phyloP scores from a whole-genome alignment of 139 green algal genomes.

The Spirogloea muscicola region DNA sequence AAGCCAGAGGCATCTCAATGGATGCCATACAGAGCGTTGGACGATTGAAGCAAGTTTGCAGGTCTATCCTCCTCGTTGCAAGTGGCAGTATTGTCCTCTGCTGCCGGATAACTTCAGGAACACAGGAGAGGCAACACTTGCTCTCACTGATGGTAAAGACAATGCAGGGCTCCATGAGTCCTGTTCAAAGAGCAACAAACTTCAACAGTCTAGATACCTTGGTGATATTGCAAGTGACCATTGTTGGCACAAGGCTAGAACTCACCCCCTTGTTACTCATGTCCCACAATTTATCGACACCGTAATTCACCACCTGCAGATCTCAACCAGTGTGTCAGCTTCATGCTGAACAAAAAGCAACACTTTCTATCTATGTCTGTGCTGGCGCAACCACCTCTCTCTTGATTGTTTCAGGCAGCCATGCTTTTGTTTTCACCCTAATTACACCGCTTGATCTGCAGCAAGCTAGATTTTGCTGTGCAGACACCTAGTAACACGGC shows the following conservation, averaged over 20 bases:
- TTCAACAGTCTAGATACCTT: background rate
- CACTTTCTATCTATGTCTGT: background rate
- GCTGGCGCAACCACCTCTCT: background rate
- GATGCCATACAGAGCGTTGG: background rate
- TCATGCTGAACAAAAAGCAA: slow-evolving; percentile 3
- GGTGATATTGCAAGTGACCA: slow-evolving; percentile 1
- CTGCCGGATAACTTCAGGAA: background rate
- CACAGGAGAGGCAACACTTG: background rate
- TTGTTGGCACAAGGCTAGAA: background rate
- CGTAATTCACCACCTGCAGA: slow-evolving; percentile 3
- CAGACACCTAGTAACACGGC: background rate
- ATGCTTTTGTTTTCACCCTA: background rate
- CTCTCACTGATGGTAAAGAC: background rate
- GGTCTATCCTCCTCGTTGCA: no score
- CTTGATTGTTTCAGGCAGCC: background rate
- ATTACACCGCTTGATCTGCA: slow-evolving; percentile 1
- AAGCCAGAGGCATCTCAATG: no score
- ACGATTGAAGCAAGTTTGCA: background rate
- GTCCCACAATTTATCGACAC: slow-evolving; percentile 1
- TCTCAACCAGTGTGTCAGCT: no score
- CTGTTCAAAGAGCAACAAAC: background rate
- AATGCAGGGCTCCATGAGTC: background rate
- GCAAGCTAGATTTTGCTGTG: background rate
- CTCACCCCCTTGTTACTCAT: slow-evolving; percentile 7
- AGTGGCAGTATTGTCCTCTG: background rate